phyloP scores from a whole-genome alignment of 306 rosid species.

The Morella rubra region DNA sequence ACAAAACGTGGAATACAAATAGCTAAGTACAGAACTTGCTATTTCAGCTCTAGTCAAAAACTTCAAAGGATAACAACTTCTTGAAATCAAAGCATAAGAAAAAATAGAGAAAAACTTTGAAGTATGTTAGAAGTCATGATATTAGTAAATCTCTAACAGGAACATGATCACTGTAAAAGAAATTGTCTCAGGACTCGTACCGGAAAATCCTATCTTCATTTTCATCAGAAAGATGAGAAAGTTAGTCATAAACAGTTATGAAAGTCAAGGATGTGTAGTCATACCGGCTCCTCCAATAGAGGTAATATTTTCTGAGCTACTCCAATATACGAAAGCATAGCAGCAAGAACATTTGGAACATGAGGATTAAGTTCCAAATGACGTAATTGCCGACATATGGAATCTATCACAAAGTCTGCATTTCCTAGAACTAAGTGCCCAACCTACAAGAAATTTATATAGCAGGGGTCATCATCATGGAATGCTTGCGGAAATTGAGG shows the following conservation, averaged over 20 bases:
- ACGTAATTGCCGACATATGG: slow-evolving; percentile 80
- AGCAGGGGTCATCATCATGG: slow-evolving; percentile 13
- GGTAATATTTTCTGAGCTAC: slow-evolving; percentile 88
- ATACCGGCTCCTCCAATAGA: slow-evolving; percentile 88
- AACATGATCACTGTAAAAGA: slow-evolving; percentile 9
- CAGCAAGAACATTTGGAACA: slow-evolving; percentile 83
- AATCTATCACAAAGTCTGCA: slow-evolving; percentile 94
- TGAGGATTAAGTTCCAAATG: slow-evolving; percentile 83
- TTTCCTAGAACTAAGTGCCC: slow-evolving; percentile 72
- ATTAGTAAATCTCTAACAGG: neutral
- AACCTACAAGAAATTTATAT: slow-evolving; percentile 57
- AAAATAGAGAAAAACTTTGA: neutral
- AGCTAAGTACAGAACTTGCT: neutral
- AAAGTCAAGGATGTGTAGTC: slow-evolving; percentile 17
- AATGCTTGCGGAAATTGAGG: slow-evolving; percentile 7
- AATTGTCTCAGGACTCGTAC: neutral
- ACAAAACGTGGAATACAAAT: neutral
- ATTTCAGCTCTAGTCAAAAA: neutral
- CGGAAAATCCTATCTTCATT: slow-evolving; percentile 14
- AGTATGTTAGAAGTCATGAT: neutral
- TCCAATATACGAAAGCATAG: slow-evolving; percentile 86
- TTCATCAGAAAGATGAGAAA: slow-evolving; percentile 17
- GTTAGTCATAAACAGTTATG: slow-evolving; percentile 12
- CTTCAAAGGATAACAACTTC: neutral
- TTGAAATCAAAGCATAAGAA: neutral